Evolutionary conservation across 1,284 basidiomycete genomes (phyloP).

Genomic region (Fistulinella cinereoalba): DNA sequence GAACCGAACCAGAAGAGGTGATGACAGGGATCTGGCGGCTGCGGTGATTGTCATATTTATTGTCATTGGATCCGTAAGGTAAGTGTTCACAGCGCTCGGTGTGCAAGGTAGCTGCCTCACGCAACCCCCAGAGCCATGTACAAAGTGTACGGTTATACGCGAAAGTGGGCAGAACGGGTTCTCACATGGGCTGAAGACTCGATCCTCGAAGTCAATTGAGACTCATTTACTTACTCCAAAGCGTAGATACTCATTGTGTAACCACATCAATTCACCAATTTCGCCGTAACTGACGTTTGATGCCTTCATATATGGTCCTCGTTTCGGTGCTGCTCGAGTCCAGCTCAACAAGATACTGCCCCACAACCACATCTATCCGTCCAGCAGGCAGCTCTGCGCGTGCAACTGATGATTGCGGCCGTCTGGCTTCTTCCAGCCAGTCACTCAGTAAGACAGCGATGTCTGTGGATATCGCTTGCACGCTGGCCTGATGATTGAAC

Average conservation of each 20-base stretch:
- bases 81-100: slow-evolving; percentile 16
- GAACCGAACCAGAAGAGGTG: slow-evolving; percentile 49
- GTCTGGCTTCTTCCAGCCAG: slow-evolving; percentile 72
- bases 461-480: slow-evolving; percentile 74
- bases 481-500: slow-evolving; percentile 74
- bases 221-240: slow-evolving; percentile 2
- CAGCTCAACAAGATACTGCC: slow-evolving; percentile 69
- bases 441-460: slow-evolving; percentile 71
- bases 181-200: slow-evolving; percentile 72
- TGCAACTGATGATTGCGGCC: slow-evolving; percentile 56
- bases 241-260: slow-evolving; percentile 16
- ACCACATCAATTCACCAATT: slow-evolving; percentile 49
- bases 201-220: slow-evolving; percentile 68
- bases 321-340: slow-evolving; percentile 58
- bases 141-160: slow-evolving; percentile 65
- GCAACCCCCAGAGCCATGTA: slow-evolving; percentile 53
- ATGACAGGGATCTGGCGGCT: slow-evolving; percentile 59
- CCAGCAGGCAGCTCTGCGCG: slow-evolving; percentile 70
- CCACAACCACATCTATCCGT: slow-evolving; percentile 64
- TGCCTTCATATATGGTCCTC: slow-evolving; percentile 57
- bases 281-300: slow-evolving; percentile 64
- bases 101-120: slow-evolving; percentile 9
- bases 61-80: slow-evolving; percentile 63
- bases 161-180: slow-evolving; percentile 55
- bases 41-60: slow-evolving; percentile 63